Conservation (phyloP, 306 rosid species). For the Vigna hirtella region DNA sequence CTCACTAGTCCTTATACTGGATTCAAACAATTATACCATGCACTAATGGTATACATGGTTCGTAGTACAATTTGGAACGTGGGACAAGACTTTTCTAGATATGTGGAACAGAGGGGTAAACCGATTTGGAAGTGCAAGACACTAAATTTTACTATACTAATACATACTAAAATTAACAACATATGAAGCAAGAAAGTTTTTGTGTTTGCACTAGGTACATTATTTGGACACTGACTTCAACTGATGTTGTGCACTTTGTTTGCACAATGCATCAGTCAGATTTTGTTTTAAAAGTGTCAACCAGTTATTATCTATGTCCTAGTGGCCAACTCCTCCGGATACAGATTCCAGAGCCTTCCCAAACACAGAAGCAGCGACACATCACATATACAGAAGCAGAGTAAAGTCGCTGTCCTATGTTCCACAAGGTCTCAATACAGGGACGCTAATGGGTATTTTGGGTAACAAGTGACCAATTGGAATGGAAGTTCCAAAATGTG, state of each 20-base stretch:
- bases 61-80: not conserved
- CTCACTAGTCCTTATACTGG: not conserved
- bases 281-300: not conserved
- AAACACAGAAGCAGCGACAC: not conserved
- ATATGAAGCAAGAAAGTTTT: not conserved
- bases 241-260: not conserved
- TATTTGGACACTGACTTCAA: no score
- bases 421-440: no score
- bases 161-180: not conserved
- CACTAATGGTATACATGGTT: not conserved
- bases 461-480: not conserved
- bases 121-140: not conserved
- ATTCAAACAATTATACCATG: constrained; percentile 19
- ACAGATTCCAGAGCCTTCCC: constrained; percentile 1
- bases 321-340: not conserved
- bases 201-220: not conserved
- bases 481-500: not conserved
- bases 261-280: not conserved
- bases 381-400: no score
- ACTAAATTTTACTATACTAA: not conserved
- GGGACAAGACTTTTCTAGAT: not conserved
- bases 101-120: not conserved
- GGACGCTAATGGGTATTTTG: not conserved
- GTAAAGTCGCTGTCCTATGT: no score
- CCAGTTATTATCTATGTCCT: not conserved